A percentile compares a stretch with the other conserved stretches of the same genome.
phyloP scores from a whole-genome alignment of 495 filamentous ascomycete species.

The Peziza echinospora region DNA sequence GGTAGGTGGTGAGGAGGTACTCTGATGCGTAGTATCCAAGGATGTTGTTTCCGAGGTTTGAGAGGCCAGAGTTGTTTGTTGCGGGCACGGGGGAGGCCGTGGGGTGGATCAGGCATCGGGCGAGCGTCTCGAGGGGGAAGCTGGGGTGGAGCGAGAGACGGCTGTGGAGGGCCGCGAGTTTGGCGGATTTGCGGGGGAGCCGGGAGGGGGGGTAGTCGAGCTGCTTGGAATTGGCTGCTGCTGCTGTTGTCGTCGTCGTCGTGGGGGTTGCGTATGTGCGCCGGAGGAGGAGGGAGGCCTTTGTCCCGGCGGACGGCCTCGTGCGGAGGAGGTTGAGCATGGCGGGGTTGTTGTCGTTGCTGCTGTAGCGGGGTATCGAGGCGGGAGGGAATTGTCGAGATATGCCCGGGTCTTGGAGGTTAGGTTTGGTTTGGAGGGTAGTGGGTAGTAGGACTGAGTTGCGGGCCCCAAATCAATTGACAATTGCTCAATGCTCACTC shows the following conservation, averaged over 20 bases:
- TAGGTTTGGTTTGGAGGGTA: no score
- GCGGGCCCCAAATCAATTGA: no score
- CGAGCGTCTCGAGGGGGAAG: conserved; percentile 68
- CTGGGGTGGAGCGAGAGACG: conserved; percentile 54
- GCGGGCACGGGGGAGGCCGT: conserved; percentile 52
- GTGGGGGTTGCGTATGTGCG: not conserved
- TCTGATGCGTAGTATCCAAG: conserved; percentile 73
- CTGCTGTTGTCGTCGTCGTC: not conserved
- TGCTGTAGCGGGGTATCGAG: not conserved
- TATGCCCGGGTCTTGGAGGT: no score
- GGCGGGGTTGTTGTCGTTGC: not conserved
- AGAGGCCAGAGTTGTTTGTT: conserved; percentile 67
- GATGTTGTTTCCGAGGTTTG: conserved; percentile 59
- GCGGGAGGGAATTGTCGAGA: no score
- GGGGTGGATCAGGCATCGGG: conserved; percentile 61
- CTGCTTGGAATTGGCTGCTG: conserved; percentile 14
- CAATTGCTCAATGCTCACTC: no score
- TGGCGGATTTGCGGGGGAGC: conserved; percentile 51
- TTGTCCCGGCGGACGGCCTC: not conserved
- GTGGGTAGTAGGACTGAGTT: no score
- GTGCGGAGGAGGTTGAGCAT: not conserved
- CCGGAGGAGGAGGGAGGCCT: not conserved
- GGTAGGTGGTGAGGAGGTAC: conserved; percentile 65
- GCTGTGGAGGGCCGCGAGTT: conserved; percentile 82
- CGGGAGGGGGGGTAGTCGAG: conserved; percentile 41